Conservation (phyloP, 2,329 filamentous ascomycete species). For the Setomelanomma holmii region DNA sequence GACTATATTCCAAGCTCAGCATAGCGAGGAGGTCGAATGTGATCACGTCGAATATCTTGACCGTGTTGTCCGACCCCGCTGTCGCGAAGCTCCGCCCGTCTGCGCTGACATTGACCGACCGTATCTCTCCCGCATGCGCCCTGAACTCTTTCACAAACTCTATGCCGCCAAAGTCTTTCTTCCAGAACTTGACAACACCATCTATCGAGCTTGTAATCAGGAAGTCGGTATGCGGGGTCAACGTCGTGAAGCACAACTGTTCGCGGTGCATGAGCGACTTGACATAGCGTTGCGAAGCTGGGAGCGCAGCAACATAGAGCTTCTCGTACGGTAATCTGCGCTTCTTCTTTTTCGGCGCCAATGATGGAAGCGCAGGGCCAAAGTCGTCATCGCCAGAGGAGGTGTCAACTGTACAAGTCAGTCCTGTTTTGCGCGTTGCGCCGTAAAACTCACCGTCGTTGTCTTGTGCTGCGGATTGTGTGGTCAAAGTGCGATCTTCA, state of each 20-base stretch:
- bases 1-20: slow-evolving; percentile 76
- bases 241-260: slow-evolving; percentile 83
- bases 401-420: slow-evolving; percentile 54
- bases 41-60: slow-evolving; percentile 80
- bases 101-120: slow-evolving; percentile 80
- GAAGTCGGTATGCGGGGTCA: slow-evolving; percentile 92
- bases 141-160: slow-evolving; percentile 99
- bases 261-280: slow-evolving; percentile 99
- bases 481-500: slow-evolving; percentile 15
- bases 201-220: slow-evolving; percentile 92
- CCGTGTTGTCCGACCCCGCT: slow-evolving; percentile 76
- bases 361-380: slow-evolving; percentile 86
- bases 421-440: slow-evolving; percentile 16
- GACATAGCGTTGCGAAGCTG: slow-evolving; percentile 79
- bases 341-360: slow-evolving; percentile 84
- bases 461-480: slow-evolving; percentile 14
- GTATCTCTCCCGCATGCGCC: slow-evolving; percentile 86
- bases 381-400: slow-evolving; percentile 83
- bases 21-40: slow-evolving; percentile 74
- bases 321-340: slow-evolving; percentile 92
- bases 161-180: slow-evolving; percentile 86
- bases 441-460: slow-evolving; percentile 16
- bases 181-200: slow-evolving; percentile 99
- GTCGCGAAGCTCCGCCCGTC: slow-evolving; percentile 96
- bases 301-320: slow-evolving; percentile 89